Conservation (phyloP, 371 early-diverging fungal genomes). For the Quaeritorhiza haematococci region DNA sequence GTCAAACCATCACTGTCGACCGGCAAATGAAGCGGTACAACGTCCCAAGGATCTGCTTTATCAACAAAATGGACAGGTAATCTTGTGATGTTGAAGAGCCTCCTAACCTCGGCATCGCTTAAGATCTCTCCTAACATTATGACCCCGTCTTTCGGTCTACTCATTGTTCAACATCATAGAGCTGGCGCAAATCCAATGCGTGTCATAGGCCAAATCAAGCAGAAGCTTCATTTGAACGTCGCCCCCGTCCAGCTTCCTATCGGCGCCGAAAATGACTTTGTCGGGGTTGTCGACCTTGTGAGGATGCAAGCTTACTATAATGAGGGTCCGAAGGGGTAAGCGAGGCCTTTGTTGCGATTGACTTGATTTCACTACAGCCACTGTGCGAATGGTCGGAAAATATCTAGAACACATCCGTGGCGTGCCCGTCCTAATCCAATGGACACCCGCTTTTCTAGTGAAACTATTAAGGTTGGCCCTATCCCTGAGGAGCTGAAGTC, state of each 20-base stretch:
- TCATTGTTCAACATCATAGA: slow-evolving; percentile 66
- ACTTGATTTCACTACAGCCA: not conserved
- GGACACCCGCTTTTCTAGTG: slow-evolving; percentile 54
- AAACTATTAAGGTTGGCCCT: slow-evolving; percentile 59
- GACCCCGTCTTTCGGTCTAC: slow-evolving; percentile 64
- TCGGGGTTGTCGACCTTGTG: slow-evolving; percentile 92
- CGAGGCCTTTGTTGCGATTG: slow-evolving; percentile 4
- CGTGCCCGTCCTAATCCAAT: slow-evolving; percentile 56
- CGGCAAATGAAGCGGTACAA: slow-evolving; percentile 73
- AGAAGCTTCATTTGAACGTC: slow-evolving; percentile 82
- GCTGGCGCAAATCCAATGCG: slow-evolving; percentile 92
- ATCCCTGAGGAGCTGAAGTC: slow-evolving; percentile 74
- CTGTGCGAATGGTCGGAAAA: not conserved
- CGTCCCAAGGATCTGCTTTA: slow-evolving; percentile 83
- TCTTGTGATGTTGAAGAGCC: slow-evolving; percentile 70
- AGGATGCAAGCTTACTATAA: slow-evolving; percentile 82
- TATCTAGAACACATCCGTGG: not conserved
- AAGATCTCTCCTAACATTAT: slow-evolving; percentile 25
- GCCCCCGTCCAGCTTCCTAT: slow-evolving; percentile 94
- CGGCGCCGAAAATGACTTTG: slow-evolving; percentile 80
- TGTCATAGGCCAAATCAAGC: slow-evolving; percentile 84
- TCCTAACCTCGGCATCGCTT: slow-evolving; percentile 74
- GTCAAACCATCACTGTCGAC: slow-evolving; percentile 96
- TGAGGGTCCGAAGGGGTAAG: slow-evolving; percentile 82
- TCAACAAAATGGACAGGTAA: slow-evolving; percentile 92